Percentiles rank a stretch among this genome's conserved stretches.
These are phyloP conservation scores for Magnusiomyces paraingens DNA, from an alignment of 1,139 yeast species.

Conservation along the genomic window DNA sequence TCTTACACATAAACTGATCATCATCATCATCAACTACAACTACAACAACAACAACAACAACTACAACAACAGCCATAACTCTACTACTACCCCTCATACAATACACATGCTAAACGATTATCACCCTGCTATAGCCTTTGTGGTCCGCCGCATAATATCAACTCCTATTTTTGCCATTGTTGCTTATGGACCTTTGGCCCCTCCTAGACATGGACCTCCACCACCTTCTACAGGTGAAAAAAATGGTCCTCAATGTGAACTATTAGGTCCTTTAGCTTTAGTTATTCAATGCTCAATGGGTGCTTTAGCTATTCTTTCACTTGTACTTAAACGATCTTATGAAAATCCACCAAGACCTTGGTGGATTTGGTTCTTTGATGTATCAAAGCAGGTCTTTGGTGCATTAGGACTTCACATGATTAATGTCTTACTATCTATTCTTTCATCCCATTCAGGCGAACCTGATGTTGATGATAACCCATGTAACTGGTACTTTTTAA, in stretches of 20 bases:
- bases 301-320: slow-evolving; percentile 61
- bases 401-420: slow-evolving; percentile 77
- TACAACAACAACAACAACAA: no score
- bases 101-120: no score
- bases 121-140: no score
- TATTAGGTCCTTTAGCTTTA: slow-evolving; percentile 40
- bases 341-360: slow-evolving; percentile 85
- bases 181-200: not conserved
- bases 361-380: slow-evolving; percentile 86
- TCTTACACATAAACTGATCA: no score
- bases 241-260: slow-evolving; percentile 30
- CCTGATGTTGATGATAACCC: slow-evolving; percentile 36
- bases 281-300: slow-evolving; percentile 50
- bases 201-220: slow-evolving; percentile 1
- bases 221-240: slow-evolving; percentile 11
- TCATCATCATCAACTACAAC: no score
- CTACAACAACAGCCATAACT: no score
- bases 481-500: slow-evolving; percentile 75
- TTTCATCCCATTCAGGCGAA: slow-evolving; percentile 36
- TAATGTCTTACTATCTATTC: slow-evolving; percentile 65
- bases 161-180: not conserved
- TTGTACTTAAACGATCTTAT: slow-evolving; percentile 66
- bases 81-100: no score
- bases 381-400: slow-evolving; percentile 81
- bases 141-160: not conserved